phyloP scores from a whole-genome alignment of 2,329 filamentous ascomycete genomes.

The Trichoderma koningiopsis region DNA sequence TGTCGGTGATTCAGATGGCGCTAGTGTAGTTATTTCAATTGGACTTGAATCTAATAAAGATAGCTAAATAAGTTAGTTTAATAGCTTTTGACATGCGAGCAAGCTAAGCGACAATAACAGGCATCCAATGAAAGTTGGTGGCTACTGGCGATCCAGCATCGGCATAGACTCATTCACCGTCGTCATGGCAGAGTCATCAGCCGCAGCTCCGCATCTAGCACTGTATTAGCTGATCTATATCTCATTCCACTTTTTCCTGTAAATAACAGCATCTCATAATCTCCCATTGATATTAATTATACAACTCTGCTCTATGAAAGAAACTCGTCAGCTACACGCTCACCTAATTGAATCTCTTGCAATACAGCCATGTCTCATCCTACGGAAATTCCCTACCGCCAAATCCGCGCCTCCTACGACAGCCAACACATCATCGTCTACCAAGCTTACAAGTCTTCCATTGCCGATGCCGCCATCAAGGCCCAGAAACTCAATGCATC shows the following conservation, averaged over 20 bases:
- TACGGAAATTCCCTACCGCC: conserved; percentile 42
- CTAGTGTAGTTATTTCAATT: too few species aligned
- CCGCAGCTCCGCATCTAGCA: conserved; percentile 14
- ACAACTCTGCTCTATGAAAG: background rate
- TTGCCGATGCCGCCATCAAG: conserved; percentile 55
- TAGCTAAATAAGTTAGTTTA: background rate
- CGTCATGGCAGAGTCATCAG: conserved; percentile 24
- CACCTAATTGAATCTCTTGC: background rate
- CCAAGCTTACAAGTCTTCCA: conserved; percentile 59
- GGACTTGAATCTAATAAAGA: too few species aligned
- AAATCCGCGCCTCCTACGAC: conserved; percentile 57
- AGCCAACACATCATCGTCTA: conserved; percentile 60
- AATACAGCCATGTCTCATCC: conserved; percentile 11
- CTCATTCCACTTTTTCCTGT: background rate
- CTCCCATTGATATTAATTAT: background rate
- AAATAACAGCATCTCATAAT: background rate
- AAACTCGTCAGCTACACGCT: background rate
- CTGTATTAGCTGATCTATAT: background rate
- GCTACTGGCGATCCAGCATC: conserved; percentile 3
- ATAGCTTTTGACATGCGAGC: background rate
- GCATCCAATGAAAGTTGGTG: background rate
- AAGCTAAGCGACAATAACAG: background rate
- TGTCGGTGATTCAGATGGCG: too few species aligned
- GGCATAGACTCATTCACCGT: conserved; percentile 21
- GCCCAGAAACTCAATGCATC: conserved; percentile 56